Conservation (phyloP, 371 early-diverging fungal species). For the Nematocida major region DNA sequence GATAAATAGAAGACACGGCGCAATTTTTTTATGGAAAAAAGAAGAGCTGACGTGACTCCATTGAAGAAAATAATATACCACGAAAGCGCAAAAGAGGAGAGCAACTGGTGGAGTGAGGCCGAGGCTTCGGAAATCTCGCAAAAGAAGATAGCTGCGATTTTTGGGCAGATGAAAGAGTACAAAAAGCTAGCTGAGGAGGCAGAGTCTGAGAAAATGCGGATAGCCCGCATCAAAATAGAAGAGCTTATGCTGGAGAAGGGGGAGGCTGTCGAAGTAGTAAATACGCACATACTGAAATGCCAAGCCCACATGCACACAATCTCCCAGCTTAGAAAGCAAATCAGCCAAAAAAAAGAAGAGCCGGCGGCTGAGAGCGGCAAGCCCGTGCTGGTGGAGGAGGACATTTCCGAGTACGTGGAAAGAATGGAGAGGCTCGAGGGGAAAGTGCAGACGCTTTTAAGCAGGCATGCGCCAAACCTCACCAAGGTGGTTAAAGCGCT, state of each 20-base stretch:
- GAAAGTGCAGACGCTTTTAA: conserved; percentile 88
- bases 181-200: conserved; percentile 15
- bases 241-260: neutral
- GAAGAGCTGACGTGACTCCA: conserved; percentile 43
- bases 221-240: neutral
- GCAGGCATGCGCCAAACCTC: conserved; percentile 90
- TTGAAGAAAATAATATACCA: conserved; percentile 34
- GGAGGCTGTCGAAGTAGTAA: neutral
- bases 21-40: conserved; percentile 52
- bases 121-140: neutral
- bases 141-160: conserved; percentile 9
- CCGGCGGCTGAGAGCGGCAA: neutral
- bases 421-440: conserved; percentile 97
- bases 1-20: neutral
- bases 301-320: neutral
- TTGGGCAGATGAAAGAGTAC: conserved; percentile 38
- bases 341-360: neutral
- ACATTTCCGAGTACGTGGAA: conserved; percentile 90
- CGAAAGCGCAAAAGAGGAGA: neutral
- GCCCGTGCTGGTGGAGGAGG: conserved; percentile 67
- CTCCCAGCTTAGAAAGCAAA: conserved; percentile 24
- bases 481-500: conserved; percentile 97
- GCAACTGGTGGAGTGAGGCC: conserved; percentile 31
- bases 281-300: neutral
- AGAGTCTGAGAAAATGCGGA: conserved; percentile 18